Percentiles rank a stretch among this genome's conserved stretches.
Conservation (phyloP, 1,284 basidiomycete species). For the Rhodotorula sp. region DNA sequence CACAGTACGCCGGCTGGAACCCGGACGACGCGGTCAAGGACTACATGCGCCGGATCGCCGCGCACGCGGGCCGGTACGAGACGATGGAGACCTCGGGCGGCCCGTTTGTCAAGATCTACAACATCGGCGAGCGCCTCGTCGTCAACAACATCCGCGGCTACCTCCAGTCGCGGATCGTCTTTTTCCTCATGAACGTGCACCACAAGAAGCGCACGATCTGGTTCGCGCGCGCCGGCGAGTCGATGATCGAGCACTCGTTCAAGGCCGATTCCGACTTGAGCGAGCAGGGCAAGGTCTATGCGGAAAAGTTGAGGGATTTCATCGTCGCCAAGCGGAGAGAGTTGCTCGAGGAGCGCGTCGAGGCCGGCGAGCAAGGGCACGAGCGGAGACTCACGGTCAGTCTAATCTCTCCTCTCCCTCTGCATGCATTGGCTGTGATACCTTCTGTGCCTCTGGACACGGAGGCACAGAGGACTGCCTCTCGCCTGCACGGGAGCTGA, state of each 20-base stretch:
- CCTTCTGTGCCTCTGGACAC: no score
- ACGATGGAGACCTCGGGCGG: slow-evolving; percentile 67
- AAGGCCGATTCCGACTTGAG: slow-evolving; percentile 97
- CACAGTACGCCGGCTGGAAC: slow-evolving; percentile 86
- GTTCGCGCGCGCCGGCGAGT: slow-evolving; percentile 89
- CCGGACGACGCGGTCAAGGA: slow-evolving; percentile 86
- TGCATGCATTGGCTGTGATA: no score
- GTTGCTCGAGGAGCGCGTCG: slow-evolving; percentile 39
- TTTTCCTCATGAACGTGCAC: slow-evolving; percentile 61
- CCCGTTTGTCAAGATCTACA: slow-evolving; percentile 94
- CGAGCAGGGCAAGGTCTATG: slow-evolving; percentile 91
- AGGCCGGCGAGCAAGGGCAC: slow-evolving; percentile 28
- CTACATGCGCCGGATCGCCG: slow-evolving; percentile 83
- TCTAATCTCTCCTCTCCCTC: neutral
- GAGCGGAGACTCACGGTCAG: slow-evolving; percentile 34
- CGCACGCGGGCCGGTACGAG: slow-evolving; percentile 85
- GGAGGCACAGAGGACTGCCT: no score
- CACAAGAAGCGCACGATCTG: slow-evolving; percentile 98
- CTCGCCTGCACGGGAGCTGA: no score
- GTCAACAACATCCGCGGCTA: slow-evolving; percentile 80
- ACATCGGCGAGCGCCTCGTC: slow-evolving; percentile 92
- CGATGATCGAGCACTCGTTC: slow-evolving; percentile 96
- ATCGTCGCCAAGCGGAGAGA: slow-evolving; percentile 46
- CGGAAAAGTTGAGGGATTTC: slow-evolving; percentile 58
- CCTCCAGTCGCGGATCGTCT: slow-evolving; percentile 82